Evolutionary conservation across 2,329 filamentous ascomycete genomes (phyloP).

Genomic region (Akanthomyces uredinophilus): DNA sequence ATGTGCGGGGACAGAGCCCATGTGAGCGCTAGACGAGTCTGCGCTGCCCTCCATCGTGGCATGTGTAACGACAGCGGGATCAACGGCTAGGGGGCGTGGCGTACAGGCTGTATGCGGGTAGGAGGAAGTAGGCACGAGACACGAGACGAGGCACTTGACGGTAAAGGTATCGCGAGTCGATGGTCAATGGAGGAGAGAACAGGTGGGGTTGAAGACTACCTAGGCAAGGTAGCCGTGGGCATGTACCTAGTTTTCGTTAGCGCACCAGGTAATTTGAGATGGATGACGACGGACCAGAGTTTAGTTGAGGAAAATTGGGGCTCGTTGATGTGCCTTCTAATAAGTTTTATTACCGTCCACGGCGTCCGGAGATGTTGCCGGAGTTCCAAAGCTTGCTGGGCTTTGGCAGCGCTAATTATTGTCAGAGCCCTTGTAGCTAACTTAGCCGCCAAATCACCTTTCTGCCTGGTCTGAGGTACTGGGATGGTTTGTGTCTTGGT

Average conservation of each 20-base stretch:
- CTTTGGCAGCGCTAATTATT: too few relatives aligned
- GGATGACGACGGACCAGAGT: not conserved
- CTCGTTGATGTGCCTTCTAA: not conserved
- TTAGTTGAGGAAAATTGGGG: slow-evolving; percentile 1
- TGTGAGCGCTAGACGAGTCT: slow-evolving; percentile 13
- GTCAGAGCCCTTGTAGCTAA: too few relatives aligned
- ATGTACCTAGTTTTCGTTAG: too few relatives aligned
- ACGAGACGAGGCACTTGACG: not conserved
- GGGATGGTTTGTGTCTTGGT: too few relatives aligned
- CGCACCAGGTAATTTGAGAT: not conserved
- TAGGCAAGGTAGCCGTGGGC: too few relatives aligned
- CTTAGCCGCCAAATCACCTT: too few relatives aligned
- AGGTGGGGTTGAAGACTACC: slow-evolving; percentile 12
- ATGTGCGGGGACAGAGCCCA: slow-evolving; percentile 7
- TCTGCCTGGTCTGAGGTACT: too few relatives aligned
- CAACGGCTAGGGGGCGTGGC: slow-evolving; percentile 3
- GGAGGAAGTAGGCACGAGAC: not conserved
- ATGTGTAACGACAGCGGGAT: slow-evolving; percentile 6
- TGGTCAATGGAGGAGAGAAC: not conserved
- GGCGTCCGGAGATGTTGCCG: too few relatives aligned
- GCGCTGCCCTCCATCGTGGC: slow-evolving; percentile 9
- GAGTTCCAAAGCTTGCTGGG: not conserved
- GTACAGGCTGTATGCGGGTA: not conserved
- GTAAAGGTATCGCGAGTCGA: not conserved
- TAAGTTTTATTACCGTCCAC: too few relatives aligned